Percentiles rank a stretch among this genome's conserved stretches.
Conservation (phyloP, 2,329 filamentous ascomycete species). For the Eutypa lata region DNA sequence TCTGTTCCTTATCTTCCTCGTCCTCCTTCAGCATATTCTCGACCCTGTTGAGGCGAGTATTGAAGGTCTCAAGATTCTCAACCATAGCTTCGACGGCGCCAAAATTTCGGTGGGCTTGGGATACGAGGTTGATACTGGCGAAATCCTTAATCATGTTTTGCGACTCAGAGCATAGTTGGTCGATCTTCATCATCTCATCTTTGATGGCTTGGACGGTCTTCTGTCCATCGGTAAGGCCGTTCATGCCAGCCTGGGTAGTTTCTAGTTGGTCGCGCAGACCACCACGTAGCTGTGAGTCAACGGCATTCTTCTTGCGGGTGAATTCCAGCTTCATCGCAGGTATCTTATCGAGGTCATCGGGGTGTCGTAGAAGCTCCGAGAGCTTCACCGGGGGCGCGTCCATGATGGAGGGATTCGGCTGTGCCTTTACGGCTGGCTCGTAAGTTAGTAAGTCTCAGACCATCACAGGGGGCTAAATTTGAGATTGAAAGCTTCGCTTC, state of each 20-base stretch:
- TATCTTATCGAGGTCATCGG: slow-evolving; percentile 97
- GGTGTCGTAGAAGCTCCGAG: slow-evolving; percentile 87
- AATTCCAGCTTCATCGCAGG: slow-evolving; percentile 86
- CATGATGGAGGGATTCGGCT: slow-evolving; percentile 38
- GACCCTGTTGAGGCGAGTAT: slow-evolving; percentile 70
- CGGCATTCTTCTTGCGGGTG: slow-evolving; percentile 84
- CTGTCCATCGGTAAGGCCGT: slow-evolving; percentile 82
- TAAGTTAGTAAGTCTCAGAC: background rate
- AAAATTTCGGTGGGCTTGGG: slow-evolving; percentile 95
- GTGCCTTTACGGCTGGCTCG: background rate
- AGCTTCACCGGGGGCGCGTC: slow-evolving; percentile 75
- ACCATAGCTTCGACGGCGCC: slow-evolving; percentile 93
- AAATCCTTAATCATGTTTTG: slow-evolving; percentile 98
- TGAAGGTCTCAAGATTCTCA: slow-evolving; percentile 82
- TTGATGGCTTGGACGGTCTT: slow-evolving; percentile 90
- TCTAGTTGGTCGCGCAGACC: slow-evolving; percentile 90
- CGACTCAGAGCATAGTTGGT: slow-evolving; percentile 93
- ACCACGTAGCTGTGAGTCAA: slow-evolving; percentile 86
- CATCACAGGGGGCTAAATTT: background rate
- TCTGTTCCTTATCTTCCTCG: slow-evolving; percentile 80
- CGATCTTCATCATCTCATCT: slow-evolving; percentile 98
- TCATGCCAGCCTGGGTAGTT: slow-evolving; percentile 91
- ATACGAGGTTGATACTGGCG: slow-evolving; percentile 84
- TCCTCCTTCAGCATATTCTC: slow-evolving; percentile 79
- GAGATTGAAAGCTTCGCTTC: background rate